phyloP scores from a whole-genome alignment of 2,329 filamentous ascomycete species.

The Pseudomassariella vexata region DNA sequence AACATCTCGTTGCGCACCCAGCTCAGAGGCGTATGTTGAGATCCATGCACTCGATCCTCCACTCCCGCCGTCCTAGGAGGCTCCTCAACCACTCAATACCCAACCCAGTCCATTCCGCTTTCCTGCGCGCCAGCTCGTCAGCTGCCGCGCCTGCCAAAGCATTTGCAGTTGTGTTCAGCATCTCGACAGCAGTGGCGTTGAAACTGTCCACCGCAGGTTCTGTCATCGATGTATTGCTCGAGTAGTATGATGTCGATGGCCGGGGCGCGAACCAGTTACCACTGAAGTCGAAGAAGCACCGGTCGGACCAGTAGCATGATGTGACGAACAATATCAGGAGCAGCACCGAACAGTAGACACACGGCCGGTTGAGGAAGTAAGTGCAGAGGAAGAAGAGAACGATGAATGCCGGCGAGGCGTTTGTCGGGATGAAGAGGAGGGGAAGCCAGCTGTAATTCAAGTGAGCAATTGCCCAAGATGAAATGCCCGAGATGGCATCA shows the following conservation, averaged over 20 bases:
- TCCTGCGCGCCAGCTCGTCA: constrained; percentile 51
- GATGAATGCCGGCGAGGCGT: constrained; percentile 79
- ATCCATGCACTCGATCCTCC: constrained; percentile 87
- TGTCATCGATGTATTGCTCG: constrained; percentile 22
- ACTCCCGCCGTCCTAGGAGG: constrained; percentile 75
- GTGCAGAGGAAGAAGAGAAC: constrained; percentile 87
- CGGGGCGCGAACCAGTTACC: constrained; percentile 93
- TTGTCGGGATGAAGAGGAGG: constrained; percentile 82
- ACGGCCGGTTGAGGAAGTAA: constrained; percentile 93
- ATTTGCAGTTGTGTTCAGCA: constrained; percentile 64
- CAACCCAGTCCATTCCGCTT: constrained; percentile 66
- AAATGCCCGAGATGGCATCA: constrained; percentile 7
- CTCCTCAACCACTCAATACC: constrained; percentile 83
- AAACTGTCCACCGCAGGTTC: constrained; percentile 29
- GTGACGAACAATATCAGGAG: constrained; percentile 92
- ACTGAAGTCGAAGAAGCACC: constrained; percentile 87
- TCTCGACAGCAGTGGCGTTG: constrained; percentile 45
- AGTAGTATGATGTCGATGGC: constrained; percentile 31
- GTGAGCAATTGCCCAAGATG: no score
- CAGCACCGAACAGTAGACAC: constrained; percentile 95
- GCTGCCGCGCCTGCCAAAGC: constrained; percentile 62
- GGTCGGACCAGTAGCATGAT: constrained; percentile 82
- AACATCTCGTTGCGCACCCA: background rate
- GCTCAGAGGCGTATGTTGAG: constrained; percentile 70
- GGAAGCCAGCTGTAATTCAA: constrained; percentile 65